phyloP scores from a whole-genome alignment of 257 asterid species.

The Solanum sejunctum region DNA sequence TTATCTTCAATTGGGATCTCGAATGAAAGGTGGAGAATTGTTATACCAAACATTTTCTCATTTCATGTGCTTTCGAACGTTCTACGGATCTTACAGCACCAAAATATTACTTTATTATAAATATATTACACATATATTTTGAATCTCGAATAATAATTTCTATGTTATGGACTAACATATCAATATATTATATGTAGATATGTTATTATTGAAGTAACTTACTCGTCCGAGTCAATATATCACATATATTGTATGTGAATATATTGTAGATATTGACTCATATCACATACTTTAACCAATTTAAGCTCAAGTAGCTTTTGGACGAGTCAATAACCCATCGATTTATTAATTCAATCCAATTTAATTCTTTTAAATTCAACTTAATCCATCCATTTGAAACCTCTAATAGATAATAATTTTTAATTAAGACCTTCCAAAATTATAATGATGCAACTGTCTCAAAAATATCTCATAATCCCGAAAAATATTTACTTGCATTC shows the following conservation, averaged over 20 bases:
- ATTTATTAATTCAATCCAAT: neutral
- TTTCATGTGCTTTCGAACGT: neutral
- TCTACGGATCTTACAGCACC: neutral
- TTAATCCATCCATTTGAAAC: neutral
- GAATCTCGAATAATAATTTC: no score
- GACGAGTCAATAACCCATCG: neutral
- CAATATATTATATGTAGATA: no score
- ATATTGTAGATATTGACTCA: no score
- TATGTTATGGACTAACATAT: no score
- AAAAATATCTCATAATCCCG: no score
- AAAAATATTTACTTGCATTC: no score
- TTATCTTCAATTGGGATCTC: neutral
- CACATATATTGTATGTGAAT: no score
- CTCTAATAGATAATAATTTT: no score
- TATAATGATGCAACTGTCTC: no score
- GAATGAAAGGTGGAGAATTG: neutral
- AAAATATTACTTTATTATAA: neutral
- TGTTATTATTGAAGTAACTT: no score
- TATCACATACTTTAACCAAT: neutral
- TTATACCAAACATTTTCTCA: neutral
- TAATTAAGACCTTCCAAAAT: no score
- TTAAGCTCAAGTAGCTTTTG: neutral
- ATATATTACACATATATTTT: neutral
- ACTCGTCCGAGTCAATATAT: no score
- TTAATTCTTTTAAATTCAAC: neutral